Base-by-base conservation (phyloP, 2,329 filamentous ascomycete species). In the Cytospora piceae region DNA sequence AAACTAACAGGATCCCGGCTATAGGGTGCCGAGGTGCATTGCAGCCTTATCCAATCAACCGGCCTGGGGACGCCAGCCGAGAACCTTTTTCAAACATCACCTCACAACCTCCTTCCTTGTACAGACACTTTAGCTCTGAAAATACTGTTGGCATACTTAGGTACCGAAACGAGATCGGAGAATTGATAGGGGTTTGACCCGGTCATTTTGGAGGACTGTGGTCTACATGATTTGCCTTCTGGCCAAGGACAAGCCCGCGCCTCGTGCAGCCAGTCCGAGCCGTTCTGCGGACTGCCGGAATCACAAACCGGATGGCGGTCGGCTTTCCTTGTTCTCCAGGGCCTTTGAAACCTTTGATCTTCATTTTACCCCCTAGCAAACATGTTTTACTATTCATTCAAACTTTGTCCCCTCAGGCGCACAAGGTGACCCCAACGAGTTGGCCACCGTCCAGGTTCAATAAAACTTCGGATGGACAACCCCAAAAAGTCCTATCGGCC, bases 81-180 rank as follows among this genome's bases (percentile, higher is more conserved):
- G 39, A 54, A 60, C 63, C 51, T 67, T 66, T 60, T 31, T 49
- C 66, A 67, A 65, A 67, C 66, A 60, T 61, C 31, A 39, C 29
- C 39, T 17, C 29, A 29, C 63, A 34, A 39, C 32, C 54, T 58
- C 37, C 24, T 32, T 64, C 55, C 46, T 46, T 59, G 54, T 52
- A 14, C 31, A 34, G 55, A n/a, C n/a, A 32, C 24, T 60, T n/a
- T n/a, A n/a, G n/a, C n/a, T n/a, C n/a, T n/a, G n/a, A n/a, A n/a
- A n/a, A n/a, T n/a, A n/a, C n/a, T n/a, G n/a, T 20, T 39, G 37
- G 37, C 17, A 39, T n/a, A n/a, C n/a, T n/a, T n/a, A n/a, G n/a
- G n/a, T 17, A 39, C 14, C 37, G 15, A 20, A 39, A 20, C 15
- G 39, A 9, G 20, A 17, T 42, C 20, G 5, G 20, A n/a, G 8